These are phyloP conservation scores for Jatropha multifida DNA, from an alignment of 441 rosid genomes.

Conservation along the genomic window DNA sequence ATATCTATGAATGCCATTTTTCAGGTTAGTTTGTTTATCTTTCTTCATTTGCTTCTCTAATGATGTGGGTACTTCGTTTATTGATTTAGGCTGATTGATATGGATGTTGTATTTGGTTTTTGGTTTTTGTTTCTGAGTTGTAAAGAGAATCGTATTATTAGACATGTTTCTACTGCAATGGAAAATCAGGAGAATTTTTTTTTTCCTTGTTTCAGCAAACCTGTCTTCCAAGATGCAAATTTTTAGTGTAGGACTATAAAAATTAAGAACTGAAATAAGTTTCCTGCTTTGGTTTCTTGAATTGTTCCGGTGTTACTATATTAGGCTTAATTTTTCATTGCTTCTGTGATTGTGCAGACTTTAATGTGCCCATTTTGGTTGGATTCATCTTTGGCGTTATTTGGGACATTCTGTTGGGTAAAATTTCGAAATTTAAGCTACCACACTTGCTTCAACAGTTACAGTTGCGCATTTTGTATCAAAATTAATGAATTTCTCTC, in stretches of 20 bases:
- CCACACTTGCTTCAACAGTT: not conserved
- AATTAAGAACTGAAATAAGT: not conserved
- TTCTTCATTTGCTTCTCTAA: not conserved
- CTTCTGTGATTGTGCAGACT: slow-evolving; percentile 17
- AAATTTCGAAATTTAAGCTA: not conserved
- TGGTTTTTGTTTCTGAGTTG: no score
- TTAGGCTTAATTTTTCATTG: not conserved
- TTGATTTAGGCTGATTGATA: not conserved
- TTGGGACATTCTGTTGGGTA: slow-evolving; percentile 24
- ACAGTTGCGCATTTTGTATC: not conserved
- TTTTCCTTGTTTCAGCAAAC: no score
- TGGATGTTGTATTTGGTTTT: no score
- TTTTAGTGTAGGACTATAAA: no score
- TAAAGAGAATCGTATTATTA: no score
- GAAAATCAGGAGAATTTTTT: no score
- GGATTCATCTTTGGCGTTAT: not conserved
- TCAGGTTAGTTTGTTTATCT: slow-evolving; percentile 13
- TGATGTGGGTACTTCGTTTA: not conserved
- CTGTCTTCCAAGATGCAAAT: no score
- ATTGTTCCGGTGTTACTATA: not conserved
- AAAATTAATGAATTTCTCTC: slow-evolving; percentile 6
- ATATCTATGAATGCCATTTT: slow-evolving; percentile 20
- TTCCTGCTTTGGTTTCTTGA: not conserved
- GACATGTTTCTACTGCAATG: no score
- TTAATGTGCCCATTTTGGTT: not conserved